Conservation (phyloP, 2,329 filamentous ascomycete genomes). For the Venturia asperata region DNA sequence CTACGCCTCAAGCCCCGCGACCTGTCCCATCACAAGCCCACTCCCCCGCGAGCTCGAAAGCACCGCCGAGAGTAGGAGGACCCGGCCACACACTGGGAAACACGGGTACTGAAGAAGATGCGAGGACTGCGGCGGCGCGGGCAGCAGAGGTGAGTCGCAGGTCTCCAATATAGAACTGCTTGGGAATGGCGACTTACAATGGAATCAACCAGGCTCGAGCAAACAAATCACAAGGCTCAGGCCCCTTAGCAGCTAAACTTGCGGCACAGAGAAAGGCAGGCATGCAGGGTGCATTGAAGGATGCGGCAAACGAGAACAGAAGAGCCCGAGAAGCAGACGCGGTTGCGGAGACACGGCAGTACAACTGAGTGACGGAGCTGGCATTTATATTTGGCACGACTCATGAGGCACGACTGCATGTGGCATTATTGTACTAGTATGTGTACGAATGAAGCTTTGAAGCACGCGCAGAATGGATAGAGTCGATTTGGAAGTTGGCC, state of each 20-base stretch:
- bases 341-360: constrained; percentile 49
- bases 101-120: constrained; percentile 46
- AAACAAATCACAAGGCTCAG: constrained; percentile 44
- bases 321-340: constrained; percentile 61
- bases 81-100: constrained; percentile 57
- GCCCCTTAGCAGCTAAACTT: constrained; percentile 56
- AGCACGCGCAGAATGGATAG: too few relatives aligned
- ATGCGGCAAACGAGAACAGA: constrained; percentile 60
- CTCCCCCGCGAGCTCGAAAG: constrained; percentile 24
- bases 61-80: constrained; percentile 44
- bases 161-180: neutral
- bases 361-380: constrained; percentile 40
- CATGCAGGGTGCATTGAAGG: constrained; percentile 57
- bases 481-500: too few relatives aligned
- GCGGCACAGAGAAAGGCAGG: constrained; percentile 70
- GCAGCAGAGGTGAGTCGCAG: constrained; percentile 68
- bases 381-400: neutral
- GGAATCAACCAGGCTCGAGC: constrained; percentile 56
- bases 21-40: constrained; percentile 10
- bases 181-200: constrained; percentile 10
- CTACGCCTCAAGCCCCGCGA: neutral
- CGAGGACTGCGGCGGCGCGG: constrained; percentile 64
- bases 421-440: neutral
- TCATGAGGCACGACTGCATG: neutral
- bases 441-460: neutral